These are phyloP conservation scores for Mortierella sp. DNA, from an alignment of 371 early-diverging fungal species.

Conservation along the genomic window DNA sequence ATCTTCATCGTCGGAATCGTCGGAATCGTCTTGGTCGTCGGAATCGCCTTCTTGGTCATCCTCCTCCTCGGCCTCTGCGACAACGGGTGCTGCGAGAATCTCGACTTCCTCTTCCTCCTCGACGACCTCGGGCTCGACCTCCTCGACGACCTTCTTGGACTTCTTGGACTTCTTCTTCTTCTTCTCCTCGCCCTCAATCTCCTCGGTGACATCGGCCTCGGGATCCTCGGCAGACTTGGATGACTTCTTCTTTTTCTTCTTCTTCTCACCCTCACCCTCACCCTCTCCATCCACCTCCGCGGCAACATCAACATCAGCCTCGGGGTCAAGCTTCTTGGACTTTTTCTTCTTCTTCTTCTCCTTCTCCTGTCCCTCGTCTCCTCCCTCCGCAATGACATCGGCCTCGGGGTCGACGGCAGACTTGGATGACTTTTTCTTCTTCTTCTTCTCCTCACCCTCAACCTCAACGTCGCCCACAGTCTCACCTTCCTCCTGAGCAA, in stretches of 20 bases:
- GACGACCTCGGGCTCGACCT: conserved; percentile 22
- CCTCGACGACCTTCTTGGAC: neutral
- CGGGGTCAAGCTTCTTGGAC: conserved; percentile 36
- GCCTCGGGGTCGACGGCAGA: neutral
- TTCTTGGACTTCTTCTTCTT: conserved; percentile 5
- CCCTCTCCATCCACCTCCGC: conserved; percentile 35
- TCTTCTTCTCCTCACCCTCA: conserved; percentile 15
- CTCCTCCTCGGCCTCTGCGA: conserved; percentile 58
- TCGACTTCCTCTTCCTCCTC: conserved; percentile 59
- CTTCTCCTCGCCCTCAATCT: neutral
- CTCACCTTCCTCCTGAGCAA: neutral
- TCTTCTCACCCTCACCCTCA: conserved; percentile 4
- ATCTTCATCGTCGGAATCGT: conserved; percentile 61
- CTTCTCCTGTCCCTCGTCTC: neutral
- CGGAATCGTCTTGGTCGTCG: conserved; percentile 55
- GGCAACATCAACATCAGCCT: conserved; percentile 22
- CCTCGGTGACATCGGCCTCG: neutral
- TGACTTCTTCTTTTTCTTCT: conserved; percentile 23
- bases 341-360: conserved; percentile 8
- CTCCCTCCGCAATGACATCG: neutral
- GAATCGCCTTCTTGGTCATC: conserved; percentile 62
- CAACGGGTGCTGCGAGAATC: conserved; percentile 17
- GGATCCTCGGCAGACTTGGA: conserved; percentile 1
- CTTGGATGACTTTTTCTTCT: conserved; percentile 14
- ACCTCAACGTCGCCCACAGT: neutral